These are phyloP conservation scores for Penicillium sp. DNA, from an alignment of 2,329 filamentous ascomycete genomes.

Conservation along the genomic window DNA sequence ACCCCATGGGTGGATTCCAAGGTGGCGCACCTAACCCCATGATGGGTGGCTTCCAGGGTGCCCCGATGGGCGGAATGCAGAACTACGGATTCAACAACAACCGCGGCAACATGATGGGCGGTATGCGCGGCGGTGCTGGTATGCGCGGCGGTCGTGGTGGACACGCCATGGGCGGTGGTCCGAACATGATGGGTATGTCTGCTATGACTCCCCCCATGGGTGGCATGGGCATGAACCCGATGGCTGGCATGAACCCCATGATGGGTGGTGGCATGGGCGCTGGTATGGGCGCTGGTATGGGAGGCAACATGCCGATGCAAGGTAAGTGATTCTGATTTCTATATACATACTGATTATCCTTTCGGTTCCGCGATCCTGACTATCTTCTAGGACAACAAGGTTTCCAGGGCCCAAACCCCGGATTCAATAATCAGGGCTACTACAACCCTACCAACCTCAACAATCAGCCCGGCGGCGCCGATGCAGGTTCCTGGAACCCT, in stretches of 20 bases:
- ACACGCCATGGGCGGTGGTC: constrained; percentile 51
- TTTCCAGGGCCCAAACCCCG: constrained; percentile 65
- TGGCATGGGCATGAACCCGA: constrained; percentile 48
- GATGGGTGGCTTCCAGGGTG: constrained; percentile 42
- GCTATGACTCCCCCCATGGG: constrained; percentile 44
- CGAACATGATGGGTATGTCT: constrained; percentile 52
- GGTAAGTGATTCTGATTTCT: constrained; percentile 37
- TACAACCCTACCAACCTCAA: constrained; percentile 42
- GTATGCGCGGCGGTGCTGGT: constrained; percentile 52
- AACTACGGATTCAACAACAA: constrained; percentile 51
- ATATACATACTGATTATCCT: neutral
- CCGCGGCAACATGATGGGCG: constrained; percentile 55
- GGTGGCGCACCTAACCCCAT: constrained; percentile 47
- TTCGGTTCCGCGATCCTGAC: constrained; percentile 10
- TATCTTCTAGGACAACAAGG: constrained; percentile 38
- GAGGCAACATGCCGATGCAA: constrained; percentile 49
- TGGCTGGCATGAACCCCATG: constrained; percentile 60
- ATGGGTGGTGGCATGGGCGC: constrained; percentile 37
- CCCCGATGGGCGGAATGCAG: constrained; percentile 52
- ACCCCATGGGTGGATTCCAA: constrained; percentile 50
- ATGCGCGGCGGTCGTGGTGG: constrained; percentile 59
- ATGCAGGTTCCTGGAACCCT: constrained; percentile 69
- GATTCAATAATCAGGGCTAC: constrained; percentile 18
- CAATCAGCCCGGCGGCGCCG: constrained; percentile 28
- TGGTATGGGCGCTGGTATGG: constrained; percentile 43